phyloP scores from a whole-genome alignment of 768 basidiomycete species.

The Stropharia rugosoannulata region DNA sequence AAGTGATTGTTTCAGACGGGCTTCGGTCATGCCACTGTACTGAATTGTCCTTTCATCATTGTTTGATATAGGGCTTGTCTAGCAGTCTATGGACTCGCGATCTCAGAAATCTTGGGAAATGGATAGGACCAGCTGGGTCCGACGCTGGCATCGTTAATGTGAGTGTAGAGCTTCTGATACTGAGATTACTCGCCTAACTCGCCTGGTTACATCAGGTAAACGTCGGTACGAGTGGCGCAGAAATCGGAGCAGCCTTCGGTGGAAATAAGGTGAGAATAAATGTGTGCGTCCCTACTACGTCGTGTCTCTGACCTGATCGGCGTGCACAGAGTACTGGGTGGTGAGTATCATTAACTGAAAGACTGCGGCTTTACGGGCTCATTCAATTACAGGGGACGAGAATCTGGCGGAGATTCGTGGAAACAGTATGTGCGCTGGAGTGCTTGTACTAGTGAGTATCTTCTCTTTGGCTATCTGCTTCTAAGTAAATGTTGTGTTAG shows the following conservation, averaged over 20 bases:
- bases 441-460: conserved; percentile 67
- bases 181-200: conserved; percentile 13
- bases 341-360: conserved; percentile 37
- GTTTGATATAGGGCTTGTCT: conserved; percentile 63
- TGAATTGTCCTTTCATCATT: conserved; percentile 1
- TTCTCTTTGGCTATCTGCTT: conserved; percentile 3
- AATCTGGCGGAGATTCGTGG: conserved; percentile 99
- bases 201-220: conserved; percentile 40
- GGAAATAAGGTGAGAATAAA: conserved; percentile 75
- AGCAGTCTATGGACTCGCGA: conserved; percentile 91
- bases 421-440: conserved; percentile 95
- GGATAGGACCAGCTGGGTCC: conserved; percentile 88
- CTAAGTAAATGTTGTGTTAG: conserved; percentile 24
- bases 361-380: conserved; percentile 16
- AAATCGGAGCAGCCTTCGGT: conserved; percentile 84
- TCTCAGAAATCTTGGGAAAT: conserved; percentile 80
- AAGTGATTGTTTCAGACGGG: conserved; percentile 13
- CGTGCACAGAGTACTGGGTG: conserved; percentile 73
- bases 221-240: conserved; percentile 59
- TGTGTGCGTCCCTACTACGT: background rate
- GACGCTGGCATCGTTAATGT: conserved; percentile 95
- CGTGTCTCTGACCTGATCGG: background rate
- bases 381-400: conserved; percentile 71
- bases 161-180: conserved; percentile 22
- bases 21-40: conserved; percentile 9